Evolutionary conservation across 1,284 basidiomycete species (phyloP).

Genomic region (Cryptococcus wingfieldii): DNA sequence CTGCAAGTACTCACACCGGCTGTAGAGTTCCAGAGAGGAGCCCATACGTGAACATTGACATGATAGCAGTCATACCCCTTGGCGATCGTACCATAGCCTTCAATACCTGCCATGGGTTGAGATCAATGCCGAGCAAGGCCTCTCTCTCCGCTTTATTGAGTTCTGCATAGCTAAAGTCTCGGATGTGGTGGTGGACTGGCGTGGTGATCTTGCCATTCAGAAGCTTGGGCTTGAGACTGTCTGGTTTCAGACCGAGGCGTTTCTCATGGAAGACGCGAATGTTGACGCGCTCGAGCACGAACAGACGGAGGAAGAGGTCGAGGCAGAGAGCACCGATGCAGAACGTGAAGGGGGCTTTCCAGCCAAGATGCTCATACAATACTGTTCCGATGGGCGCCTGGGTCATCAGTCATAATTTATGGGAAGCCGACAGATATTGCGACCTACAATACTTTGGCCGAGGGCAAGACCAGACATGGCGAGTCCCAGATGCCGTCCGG

Average conservation of each 20-base stretch:
- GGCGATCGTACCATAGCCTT: conserved; percentile 54
- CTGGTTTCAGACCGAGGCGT: neutral
- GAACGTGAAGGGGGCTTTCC: conserved; percentile 69
- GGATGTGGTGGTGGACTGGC: neutral
- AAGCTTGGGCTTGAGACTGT: neutral
- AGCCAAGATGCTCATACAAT: conserved; percentile 64
- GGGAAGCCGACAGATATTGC: conserved; percentile 48
- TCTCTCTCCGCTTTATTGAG: neutral
- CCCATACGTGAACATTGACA: conserved; percentile 61
- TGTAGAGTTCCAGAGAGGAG: conserved; percentile 34
- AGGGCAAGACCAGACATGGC: conserved; percentile 66
- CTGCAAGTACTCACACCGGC: conserved; percentile 24
- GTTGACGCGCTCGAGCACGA: conserved; percentile 52
- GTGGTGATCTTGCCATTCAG: neutral
- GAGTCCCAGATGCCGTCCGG: conserved; percentile 67
- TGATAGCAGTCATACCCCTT: conserved; percentile 57
- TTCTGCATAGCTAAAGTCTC: neutral
- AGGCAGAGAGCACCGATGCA: conserved; percentile 58
- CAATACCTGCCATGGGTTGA: conserved; percentile 50
- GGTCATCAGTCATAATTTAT: neutral
- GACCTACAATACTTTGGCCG: conserved; percentile 48
- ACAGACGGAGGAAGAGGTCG: conserved; percentile 58
- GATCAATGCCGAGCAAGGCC: conserved; percentile 18
- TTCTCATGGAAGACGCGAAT: conserved; percentile 22
- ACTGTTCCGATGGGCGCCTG: conserved; percentile 60